Evolutionary conservation across 345 rosid genomes (phyloP).

Genomic region (Corchorus capsularis): DNA sequence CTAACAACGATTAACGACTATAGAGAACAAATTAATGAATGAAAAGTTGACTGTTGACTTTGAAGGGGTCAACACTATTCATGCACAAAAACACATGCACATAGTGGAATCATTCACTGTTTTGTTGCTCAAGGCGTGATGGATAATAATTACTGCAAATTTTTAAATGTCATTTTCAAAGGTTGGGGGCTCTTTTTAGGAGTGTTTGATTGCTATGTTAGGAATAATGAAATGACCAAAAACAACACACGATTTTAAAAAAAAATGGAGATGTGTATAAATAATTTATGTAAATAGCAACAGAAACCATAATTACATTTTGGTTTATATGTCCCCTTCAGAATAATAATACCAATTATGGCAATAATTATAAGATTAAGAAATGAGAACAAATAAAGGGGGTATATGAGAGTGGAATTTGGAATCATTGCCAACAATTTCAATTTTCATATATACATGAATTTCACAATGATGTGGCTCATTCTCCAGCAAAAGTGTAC

Average conservation of each 20-base stretch:
- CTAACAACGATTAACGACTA: not conserved
- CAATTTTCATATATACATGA: conserved; percentile 7
- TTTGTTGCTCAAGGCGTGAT: conserved; percentile 54
- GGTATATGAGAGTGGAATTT: conserved; percentile 34
- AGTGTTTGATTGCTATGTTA: conserved; percentile 32
- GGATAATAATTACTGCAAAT: conserved; percentile 42
- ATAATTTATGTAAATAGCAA: conserved; percentile 26
- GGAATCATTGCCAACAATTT: conserved; percentile 32
- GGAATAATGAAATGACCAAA: conserved; percentile 12
- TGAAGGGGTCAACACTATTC: conserved; percentile 39
- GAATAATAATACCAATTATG: conserved; percentile 56
- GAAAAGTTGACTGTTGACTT: conserved; percentile 43
- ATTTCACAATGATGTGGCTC: conserved; percentile 23
- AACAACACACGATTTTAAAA: not conserved
- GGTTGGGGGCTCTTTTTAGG: conserved; percentile 35
- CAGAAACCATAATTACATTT: conserved; percentile 51
- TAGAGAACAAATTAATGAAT: not conserved
- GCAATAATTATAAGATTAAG: conserved; percentile 45
- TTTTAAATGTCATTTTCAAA: conserved; percentile 30
- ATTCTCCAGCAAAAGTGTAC: conserved; percentile 12
- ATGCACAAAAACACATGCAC: conserved; percentile 50
- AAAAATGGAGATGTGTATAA: conserved; percentile 12
- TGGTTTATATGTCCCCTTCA: conserved; percentile 73
- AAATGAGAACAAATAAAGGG: conserved; percentile 42
- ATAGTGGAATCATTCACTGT: conserved; percentile 39